phyloP scores from a whole-genome alignment of 768 basidiomycete species.

The Leccinum longicurvipes region DNA sequence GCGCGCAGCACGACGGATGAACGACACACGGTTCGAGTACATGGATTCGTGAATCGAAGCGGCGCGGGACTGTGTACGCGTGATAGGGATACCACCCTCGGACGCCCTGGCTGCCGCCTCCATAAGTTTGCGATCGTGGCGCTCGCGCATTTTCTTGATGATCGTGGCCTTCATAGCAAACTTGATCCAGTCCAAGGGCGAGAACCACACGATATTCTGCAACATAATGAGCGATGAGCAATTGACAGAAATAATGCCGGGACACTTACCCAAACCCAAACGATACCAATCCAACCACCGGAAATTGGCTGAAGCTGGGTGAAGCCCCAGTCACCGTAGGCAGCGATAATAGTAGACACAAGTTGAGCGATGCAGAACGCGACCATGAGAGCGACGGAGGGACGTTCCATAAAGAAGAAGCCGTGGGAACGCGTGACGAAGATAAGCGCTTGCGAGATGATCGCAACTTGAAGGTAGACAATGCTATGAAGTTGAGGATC shows the following conservation, averaged over 20 bases:
- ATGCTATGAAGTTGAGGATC: slow-evolving; percentile 83
- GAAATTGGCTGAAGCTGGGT: slow-evolving; percentile 76
- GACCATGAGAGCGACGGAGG: slow-evolving; percentile 80
- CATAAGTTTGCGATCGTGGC: slow-evolving; percentile 43
- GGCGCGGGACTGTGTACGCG: slow-evolving; percentile 85
- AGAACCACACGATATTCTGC: slow-evolving; percentile 94
- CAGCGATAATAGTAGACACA: slow-evolving; percentile 93
- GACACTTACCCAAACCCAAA: slow-evolving; percentile 88
- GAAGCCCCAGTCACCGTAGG: slow-evolving; percentile 92
- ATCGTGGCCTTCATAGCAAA: slow-evolving; percentile 94
- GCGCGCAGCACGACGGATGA: slow-evolving; percentile 84
- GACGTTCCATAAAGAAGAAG: slow-evolving; percentile 97
- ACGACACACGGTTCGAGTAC: slow-evolving; percentile 93
- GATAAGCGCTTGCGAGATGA: slow-evolving; percentile 97
- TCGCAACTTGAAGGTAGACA: slow-evolving; percentile 94
- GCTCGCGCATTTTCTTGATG: slow-evolving; percentile 79
- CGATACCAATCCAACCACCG: slow-evolving; percentile 95
- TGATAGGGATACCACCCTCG: slow-evolving; percentile 59
- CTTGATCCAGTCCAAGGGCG: slow-evolving; percentile 94
- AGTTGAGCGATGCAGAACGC: slow-evolving; percentile 95
- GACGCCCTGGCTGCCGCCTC: slow-evolving; percentile 36
- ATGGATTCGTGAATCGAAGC: slow-evolving; percentile 88
- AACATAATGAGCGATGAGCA: slow-evolving; percentile 18
- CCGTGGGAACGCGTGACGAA: slow-evolving; percentile 93
- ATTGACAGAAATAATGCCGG: not conserved